Conservation (phyloP, 768 basidiomycete genomes). For the Pisolithus orientalis region DNA sequence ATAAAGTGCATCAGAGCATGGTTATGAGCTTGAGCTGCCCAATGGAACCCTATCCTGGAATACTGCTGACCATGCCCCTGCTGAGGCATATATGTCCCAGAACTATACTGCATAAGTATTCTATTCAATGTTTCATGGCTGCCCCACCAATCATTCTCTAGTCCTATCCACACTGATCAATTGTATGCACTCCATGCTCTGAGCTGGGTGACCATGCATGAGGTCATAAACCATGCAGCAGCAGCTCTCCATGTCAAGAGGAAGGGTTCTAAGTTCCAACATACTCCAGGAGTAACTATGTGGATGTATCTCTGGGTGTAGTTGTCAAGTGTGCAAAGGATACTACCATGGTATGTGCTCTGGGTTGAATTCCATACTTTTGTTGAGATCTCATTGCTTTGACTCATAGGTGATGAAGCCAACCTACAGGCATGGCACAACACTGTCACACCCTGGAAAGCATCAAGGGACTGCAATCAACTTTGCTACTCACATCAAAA, state of each 20-base stretch:
- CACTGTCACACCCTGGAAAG: not conserved
- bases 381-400: too few relatives aligned
- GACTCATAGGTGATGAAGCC: too few relatives aligned
- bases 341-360: not conserved
- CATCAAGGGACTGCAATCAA: not conserved
- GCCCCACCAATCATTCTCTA: not conserved
- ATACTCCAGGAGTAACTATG: not conserved
- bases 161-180: not conserved
- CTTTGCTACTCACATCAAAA: not conserved
- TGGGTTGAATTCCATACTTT: too few relatives aligned
- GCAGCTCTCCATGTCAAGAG: too few relatives aligned
- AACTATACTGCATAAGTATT: not conserved
- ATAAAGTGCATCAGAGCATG: not conserved
- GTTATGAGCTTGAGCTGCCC: not conserved
- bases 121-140: not conserved
- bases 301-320: not conserved
- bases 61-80: not conserved
- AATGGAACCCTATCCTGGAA: not conserved
- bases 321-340: conserved; percentile 1
- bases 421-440: not conserved
- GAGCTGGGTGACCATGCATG: not conserved
- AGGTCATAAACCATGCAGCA: not conserved
- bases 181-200: not conserved
- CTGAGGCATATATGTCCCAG: conserved; percentile 2
- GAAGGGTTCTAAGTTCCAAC: too few relatives aligned